phyloP scores from a whole-genome alignment of 2,329 filamentous ascomycete species.

The Venturia carpophila region DNA sequence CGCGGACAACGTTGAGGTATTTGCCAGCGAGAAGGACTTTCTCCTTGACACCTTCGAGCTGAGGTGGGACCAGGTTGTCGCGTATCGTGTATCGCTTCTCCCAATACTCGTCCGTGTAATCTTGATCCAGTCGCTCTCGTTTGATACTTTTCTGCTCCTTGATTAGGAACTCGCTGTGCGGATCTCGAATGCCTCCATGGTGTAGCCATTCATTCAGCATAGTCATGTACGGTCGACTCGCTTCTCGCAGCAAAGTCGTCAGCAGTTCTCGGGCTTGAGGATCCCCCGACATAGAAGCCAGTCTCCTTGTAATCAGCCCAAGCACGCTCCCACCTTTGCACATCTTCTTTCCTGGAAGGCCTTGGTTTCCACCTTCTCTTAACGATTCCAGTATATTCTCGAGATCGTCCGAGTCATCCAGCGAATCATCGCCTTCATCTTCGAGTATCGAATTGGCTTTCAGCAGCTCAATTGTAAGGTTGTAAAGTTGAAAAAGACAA shows the following conservation, averaged over 20 bases:
- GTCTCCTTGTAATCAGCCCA: conserved; percentile 71
- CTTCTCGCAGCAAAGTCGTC: conserved; percentile 74
- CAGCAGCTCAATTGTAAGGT: conserved; percentile 66
- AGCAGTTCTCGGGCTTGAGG: conserved; percentile 77
- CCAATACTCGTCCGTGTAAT: conserved; percentile 99
- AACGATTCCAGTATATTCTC: conserved; percentile 90
- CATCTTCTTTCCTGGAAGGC: conserved; percentile 73
- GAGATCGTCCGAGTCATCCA: conserved; percentile 75
- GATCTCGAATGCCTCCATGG: conserved; percentile 89
- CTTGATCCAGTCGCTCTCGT: conserved; percentile 81
- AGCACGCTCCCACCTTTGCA: conserved; percentile 97
- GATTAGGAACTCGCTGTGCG: conserved; percentile 86
- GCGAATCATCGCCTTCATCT: conserved; percentile 57
- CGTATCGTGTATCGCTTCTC: conserved; percentile 94
- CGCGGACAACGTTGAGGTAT: conserved; percentile 93
- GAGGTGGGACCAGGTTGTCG: conserved; percentile 82
- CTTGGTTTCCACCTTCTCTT: conserved; percentile 75
- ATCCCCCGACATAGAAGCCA: conserved; percentile 88
- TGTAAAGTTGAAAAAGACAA: conserved; percentile 85
- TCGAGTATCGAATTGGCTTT: conserved; percentile 83
- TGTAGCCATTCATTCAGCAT: conserved; percentile 99
- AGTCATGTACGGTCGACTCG: conserved; percentile 88
- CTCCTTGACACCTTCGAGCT: conserved; percentile 82
- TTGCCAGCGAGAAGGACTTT: conserved; percentile 94
- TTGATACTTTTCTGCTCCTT: conserved; percentile 95